Base-by-base conservation (phyloP, 768 basidiomycete species). In the Cytidiella melzeri region DNA sequence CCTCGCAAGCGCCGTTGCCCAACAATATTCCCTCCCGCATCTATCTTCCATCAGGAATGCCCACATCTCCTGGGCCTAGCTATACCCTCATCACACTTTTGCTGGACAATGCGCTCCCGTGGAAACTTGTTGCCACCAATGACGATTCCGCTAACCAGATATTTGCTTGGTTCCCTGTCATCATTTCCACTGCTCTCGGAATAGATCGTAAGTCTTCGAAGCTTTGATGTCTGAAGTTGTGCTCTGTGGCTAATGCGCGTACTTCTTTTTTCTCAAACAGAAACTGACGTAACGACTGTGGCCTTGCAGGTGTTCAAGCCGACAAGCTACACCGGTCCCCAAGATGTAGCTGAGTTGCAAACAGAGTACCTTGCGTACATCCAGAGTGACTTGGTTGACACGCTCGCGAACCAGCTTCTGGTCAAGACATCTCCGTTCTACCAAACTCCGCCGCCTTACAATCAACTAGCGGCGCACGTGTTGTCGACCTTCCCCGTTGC, bases 351-450 rank as follows among this genome's bases (percentile, higher is more conserved):
- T 4, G 25, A 72, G 40, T 75, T 95, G 11, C 73, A 76, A 45
- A 94, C 92, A 2, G 71, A 81, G 49, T 94, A 71, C 71, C 70
- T 86, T 19, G 84, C 74, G 0, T 91, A 81, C 61, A 80, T 96
- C 47, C 86, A 87, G 0, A 36, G 54, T 0, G 55, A 63, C 40
- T 50, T 68, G 4, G 83, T 94, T 41, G 65, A 79, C 53, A 64
- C 69, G 1, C 83, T 97, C 30, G 74, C 81, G 11, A 72, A 72
- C 4, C 72, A 83, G 64, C 78, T 93, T 62, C 81, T 80, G 57
- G 74, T 75, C 21, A 68, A 67, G 50, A 70, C 69, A 12, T 88
- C 86, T 19, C 55, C 57, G 12, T 83, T 92, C 64, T 93, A 92
- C 67, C 83, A 67, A 1, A 76, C 65, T 23, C 58, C 15, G 65